Percentiles rank a stretch among this genome's conserved stretches.
Evolutionary conservation across 1,284 basidiomycete species (phyloP).

Genomic region (Leccinum fuscescens): DNA sequence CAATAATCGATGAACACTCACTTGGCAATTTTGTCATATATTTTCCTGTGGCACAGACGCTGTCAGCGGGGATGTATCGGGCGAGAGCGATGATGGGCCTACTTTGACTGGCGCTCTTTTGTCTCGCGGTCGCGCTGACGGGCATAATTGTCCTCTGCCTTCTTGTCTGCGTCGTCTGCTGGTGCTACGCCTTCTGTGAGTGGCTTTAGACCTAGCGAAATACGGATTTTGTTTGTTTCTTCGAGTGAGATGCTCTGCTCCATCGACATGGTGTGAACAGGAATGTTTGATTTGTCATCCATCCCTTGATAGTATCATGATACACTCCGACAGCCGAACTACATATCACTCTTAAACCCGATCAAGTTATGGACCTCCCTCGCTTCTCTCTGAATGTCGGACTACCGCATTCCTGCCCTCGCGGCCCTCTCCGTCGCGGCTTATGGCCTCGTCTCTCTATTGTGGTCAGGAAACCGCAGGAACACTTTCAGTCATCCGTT

Average conservation of each 20-base stretch:
- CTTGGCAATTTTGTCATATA: conserved; percentile 85
- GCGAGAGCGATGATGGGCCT: conserved; percentile 26
- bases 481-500: conserved; percentile 11
- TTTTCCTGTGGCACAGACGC: conserved; percentile 48
- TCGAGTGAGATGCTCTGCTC: conserved; percentile 91
- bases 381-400: conserved; percentile 7
- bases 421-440: conserved; percentile 4
- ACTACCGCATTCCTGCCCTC: conserved; percentile 14
- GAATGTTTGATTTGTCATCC: conserved; percentile 22
- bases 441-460: conserved; percentile 7
- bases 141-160: conserved; percentile 84
- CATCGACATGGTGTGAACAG: conserved; percentile 52
- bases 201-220: conserved; percentile 92
- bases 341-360: conserved; percentile 7
- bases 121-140: conserved; percentile 67
- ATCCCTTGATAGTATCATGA: not conserved
- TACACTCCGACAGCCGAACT: conserved; percentile 10
- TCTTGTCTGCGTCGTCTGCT: conserved; percentile 67
- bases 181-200: conserved; percentile 76
- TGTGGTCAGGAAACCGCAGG: conserved; percentile 9
- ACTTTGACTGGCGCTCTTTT: conserved; percentile 78
- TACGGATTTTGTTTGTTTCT: conserved; percentile 97
- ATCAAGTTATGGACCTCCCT: not conserved
- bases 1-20: conserved; percentile 51
- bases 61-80: conserved; percentile 28